Base-by-base conservation (phyloP, 331 rosid species). In the Quercus phellos region DNA sequence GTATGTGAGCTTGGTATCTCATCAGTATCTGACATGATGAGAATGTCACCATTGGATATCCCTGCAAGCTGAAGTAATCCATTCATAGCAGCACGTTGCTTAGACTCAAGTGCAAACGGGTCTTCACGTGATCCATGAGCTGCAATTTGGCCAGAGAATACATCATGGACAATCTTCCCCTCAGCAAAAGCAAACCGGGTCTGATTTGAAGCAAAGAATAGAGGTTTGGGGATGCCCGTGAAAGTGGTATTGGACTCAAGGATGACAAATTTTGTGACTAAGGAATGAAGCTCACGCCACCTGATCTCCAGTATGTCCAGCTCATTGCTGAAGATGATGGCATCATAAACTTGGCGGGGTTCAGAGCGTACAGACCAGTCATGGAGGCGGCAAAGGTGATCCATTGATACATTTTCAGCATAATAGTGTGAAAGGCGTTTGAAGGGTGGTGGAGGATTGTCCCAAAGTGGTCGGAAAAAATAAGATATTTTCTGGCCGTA, bases 401-500 rank as follows among this genome's bases (percentile, higher is more conserved):
- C 89, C 89, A 87, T 77, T 2, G 94, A 88, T 56, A 91, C 90
- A 84, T 94, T 92, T 79, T 94, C 97, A 30, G 98, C 98, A 75
- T 94, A 92, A 69, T 85, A 91, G 84, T 94, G 97, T 11, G 97
- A 91, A 32, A 94, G 74, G 22, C 27, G 79, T 4, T 21, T 76
- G 84, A 94, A 91, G 60, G 98, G 88, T 61, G 51, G 17, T 3
- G 97, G 96, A 1, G 97, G 91, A 13, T 50, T 80, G 85, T 92
- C 99, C 99, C 99, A 94, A 51, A 94, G 88, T 2, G 99, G 99
- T 22, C 97, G 88, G 74, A 94, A 83, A 86, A 94, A 90, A 71
- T 94, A 94, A 0, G 89, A 70, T 78, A 94, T 73, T 54, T 87
- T 90, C 70, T 77, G 90, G 79, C 84, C 74, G 6, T 90, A 74